A percentile compares a stretch with the other conserved stretches of the same genome.
Conservation (phyloP, 805 yeast species). For the Candida ulmi region DNA sequence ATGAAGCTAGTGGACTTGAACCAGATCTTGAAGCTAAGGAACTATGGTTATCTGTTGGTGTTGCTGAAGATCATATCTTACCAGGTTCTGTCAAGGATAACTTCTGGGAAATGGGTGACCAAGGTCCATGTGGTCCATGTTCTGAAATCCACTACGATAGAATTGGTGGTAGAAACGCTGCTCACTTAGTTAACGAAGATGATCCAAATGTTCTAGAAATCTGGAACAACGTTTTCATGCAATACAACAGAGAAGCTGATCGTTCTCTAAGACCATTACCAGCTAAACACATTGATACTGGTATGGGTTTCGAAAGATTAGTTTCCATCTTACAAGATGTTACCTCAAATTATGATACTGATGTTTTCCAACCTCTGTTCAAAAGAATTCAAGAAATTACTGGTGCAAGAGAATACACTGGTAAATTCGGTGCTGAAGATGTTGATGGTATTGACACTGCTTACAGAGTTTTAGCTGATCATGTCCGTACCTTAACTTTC, state of each 20-base stretch:
- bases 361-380: conserved; percentile 89
- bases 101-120: conserved; percentile 99
- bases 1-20: conserved; percentile 69
- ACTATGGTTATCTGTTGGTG: conserved; percentile 84
- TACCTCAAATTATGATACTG: conserved; percentile 93
- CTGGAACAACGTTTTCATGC: conserved; percentile 97
- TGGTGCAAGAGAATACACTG: conserved; percentile 85
- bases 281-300: conserved; percentile 94
- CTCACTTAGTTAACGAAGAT: conserved; percentile 86
- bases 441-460: conserved; percentile 95
- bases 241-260: conserved; percentile 91
- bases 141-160: conserved; percentile 97
- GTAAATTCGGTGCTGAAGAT: conserved; percentile 91
- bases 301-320: conserved; percentile 97
- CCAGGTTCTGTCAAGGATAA: conserved; percentile 90
- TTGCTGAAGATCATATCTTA: conserved; percentile 83
- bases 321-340: conserved; percentile 92
- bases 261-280: conserved; percentile 78
- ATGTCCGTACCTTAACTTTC: conserved; percentile 92
- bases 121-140: conserved; percentile 99
- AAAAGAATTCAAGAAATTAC: conserved; percentile 84
- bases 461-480: conserved; percentile 97
- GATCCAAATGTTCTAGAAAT: conserved; percentile 97
- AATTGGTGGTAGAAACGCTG: conserved; percentile 96
- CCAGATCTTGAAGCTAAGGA: conserved; percentile 93